Conservation (phyloP, 1,284 basidiomycete genomes). For the Sporisorium iseilematis-ciliati region DNA sequence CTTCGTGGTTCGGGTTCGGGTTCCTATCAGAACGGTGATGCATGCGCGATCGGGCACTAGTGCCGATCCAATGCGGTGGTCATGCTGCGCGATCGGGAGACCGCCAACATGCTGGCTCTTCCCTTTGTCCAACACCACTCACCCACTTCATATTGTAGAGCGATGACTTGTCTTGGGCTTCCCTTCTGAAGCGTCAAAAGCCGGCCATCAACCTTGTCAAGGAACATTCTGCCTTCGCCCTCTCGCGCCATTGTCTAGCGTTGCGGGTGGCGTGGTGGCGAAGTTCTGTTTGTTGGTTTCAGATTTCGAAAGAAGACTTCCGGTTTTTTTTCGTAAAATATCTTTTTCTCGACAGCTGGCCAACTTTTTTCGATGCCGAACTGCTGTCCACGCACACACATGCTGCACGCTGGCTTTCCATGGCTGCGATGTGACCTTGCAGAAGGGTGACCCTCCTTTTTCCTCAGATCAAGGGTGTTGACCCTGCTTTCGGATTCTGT, state of each 20-base stretch:
- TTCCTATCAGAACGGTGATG: background rate
- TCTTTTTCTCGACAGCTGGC: background rate
- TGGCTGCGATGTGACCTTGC: background rate
- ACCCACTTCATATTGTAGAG: too few species aligned
- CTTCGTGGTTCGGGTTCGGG: background rate
- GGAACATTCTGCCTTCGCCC: conserved; percentile 1
- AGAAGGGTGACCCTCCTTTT: background rate
- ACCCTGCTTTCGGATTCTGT: background rate
- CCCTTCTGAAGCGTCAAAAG: too few species aligned
- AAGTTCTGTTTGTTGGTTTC: conserved; percentile 10
- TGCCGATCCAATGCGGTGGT: background rate
- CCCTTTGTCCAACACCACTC: too few species aligned
- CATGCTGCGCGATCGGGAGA: too few species aligned
- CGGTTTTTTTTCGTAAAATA: background rate
- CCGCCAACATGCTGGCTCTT: too few species aligned
- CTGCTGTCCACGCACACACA: too few species aligned
- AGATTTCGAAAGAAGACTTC: background rate
- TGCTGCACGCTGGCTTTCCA: too few species aligned
- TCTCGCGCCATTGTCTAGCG: background rate
- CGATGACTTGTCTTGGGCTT: too few species aligned
- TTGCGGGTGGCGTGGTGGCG: background rate
- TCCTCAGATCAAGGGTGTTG: background rate
- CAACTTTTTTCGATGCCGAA: too few species aligned
- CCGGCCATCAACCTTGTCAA: background rate
- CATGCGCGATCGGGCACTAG: background rate